These are phyloP conservation scores for Sporisorium scitamineum DNA, from an alignment of 1,284 basidiomycete species.

Conservation along the genomic window DNA sequence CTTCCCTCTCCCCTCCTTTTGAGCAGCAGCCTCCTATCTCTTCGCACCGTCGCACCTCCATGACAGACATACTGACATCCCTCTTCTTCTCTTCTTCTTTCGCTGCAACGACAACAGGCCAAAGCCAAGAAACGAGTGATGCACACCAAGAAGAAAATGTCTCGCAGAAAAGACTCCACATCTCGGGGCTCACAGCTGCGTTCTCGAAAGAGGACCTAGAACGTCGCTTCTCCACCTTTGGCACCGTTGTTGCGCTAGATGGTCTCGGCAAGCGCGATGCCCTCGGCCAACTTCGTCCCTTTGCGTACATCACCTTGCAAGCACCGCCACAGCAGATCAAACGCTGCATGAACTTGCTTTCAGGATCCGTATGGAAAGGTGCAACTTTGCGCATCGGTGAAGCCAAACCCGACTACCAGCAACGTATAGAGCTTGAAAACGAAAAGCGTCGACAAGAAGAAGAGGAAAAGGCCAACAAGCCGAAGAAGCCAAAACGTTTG, in stretches of 20 bases:
- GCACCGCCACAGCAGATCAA: slow-evolving; percentile 51
- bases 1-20: slow-evolving; percentile 8
- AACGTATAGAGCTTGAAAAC: slow-evolving; percentile 35
- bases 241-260: slow-evolving; percentile 50
- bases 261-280: slow-evolving; percentile 52
- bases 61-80: slow-evolving; percentile 7
- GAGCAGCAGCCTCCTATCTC: background rate
- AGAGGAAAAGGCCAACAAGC: slow-evolving; percentile 16
- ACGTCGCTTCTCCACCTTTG: slow-evolving; percentile 58
- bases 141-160: slow-evolving; percentile 55
- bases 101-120: slow-evolving; percentile 17
- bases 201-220: slow-evolving; percentile 56
- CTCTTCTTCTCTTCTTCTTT: background rate
- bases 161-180: slow-evolving; percentile 55
- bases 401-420: slow-evolving; percentile 54
- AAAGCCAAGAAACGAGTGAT: slow-evolving; percentile 46
- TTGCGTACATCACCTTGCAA: slow-evolving; percentile 56
- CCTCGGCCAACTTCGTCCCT: slow-evolving; percentile 48
- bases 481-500: slow-evolving; percentile 38
- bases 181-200: slow-evolving; percentile 59
- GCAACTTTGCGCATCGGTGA: slow-evolving; percentile 60
- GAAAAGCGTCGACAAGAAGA: slow-evolving; percentile 22
- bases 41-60: background rate
- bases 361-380: slow-evolving; percentile 65
- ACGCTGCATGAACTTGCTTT: slow-evolving; percentile 55